phyloP scores from a whole-genome alignment of 2,329 filamentous ascomycete genomes.

The Pseudopyrenochaeta lycopersici region DNA sequence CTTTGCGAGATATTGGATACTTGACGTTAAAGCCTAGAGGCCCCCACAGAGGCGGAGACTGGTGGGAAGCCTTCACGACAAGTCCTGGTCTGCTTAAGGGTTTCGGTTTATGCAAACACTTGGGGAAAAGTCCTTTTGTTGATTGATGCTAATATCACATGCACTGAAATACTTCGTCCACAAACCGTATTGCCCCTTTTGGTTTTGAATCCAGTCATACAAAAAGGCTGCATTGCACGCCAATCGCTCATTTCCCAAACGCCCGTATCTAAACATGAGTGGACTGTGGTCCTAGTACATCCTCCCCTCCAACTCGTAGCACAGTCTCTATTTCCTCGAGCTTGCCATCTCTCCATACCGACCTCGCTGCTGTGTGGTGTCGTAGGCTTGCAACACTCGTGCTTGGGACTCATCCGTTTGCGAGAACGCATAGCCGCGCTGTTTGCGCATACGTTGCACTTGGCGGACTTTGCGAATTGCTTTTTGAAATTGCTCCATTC shows the following conservation, averaged over 20 bases:
- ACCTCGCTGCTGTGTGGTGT: constrained; percentile 91
- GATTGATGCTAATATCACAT: not conserved
- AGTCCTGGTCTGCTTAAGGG: too few relatives aligned
- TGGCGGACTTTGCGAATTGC: constrained; percentile 98
- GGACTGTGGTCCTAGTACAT: too few relatives aligned
- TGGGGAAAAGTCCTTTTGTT: too few relatives aligned
- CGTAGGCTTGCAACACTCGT: constrained; percentile 93
- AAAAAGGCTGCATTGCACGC: too few relatives aligned
- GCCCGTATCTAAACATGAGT: too few relatives aligned
- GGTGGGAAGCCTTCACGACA: too few relatives aligned
- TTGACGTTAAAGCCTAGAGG: too few relatives aligned
- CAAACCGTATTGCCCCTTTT: not conserved
- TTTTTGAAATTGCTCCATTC: constrained; percentile 99
- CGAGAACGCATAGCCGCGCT: constrained; percentile 97
- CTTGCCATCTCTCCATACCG: constrained; percentile 94
- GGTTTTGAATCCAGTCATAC: not conserved
- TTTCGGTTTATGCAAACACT: too few relatives aligned
- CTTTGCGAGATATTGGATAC: too few relatives aligned
- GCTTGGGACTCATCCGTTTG: constrained; percentile 97
- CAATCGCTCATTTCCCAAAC: too few relatives aligned
- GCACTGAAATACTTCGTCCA: not conserved
- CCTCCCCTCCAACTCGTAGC: too few relatives aligned
- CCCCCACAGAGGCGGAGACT: too few relatives aligned
- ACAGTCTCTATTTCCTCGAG: constrained; percentile 48
- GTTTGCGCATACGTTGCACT: constrained; percentile 98